These are phyloP conservation scores for Tetrapisispora phaffii DNA, from an alignment of 805 yeast species.

Conservation along the genomic window DNA sequence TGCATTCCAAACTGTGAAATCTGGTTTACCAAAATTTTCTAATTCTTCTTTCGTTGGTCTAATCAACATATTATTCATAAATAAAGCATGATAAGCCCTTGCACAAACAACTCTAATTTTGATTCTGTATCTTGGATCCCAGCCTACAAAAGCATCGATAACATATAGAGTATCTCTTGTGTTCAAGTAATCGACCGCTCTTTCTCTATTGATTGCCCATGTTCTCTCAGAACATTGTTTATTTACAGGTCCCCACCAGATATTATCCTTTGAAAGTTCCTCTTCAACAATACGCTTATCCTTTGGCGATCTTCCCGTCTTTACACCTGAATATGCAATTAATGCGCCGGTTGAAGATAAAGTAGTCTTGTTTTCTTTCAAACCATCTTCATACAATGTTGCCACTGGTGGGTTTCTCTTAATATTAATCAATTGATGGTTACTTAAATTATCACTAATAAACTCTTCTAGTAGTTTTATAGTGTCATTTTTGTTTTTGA, in stretches of 20 bases:
- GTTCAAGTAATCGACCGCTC: slow-evolving; percentile 94
- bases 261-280: slow-evolving; percentile 66
- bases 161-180: slow-evolving; percentile 90
- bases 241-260: slow-evolving; percentile 99
- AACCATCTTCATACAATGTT: slow-evolving; percentile 87
- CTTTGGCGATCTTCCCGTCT: slow-evolving; percentile 97
- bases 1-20: slow-evolving; percentile 95
- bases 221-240: slow-evolving; percentile 88
- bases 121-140: slow-evolving; percentile 97
- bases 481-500: neutral
- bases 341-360: slow-evolving; percentile 89
- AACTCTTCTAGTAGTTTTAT: neutral
- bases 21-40: slow-evolving; percentile 88
- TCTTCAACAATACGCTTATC: slow-evolving; percentile 97
- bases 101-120: slow-evolving; percentile 95
- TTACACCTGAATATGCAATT: slow-evolving; percentile 89
- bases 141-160: slow-evolving; percentile 95
- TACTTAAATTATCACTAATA: slow-evolving; percentile 8
- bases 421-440: slow-evolving; percentile 44
- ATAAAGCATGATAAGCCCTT: slow-evolving; percentile 94
- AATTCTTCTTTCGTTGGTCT: slow-evolving; percentile 89
- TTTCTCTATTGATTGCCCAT: slow-evolving; percentile 90
- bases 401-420: slow-evolving; percentile 93
- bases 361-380: slow-evolving; percentile 81
- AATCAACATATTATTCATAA: slow-evolving; percentile 97